These are phyloP conservation scores for Chlamydomonas sphaeroides DNA, from an alignment of 139 green algal genomes.

Conservation along the genomic window DNA sequence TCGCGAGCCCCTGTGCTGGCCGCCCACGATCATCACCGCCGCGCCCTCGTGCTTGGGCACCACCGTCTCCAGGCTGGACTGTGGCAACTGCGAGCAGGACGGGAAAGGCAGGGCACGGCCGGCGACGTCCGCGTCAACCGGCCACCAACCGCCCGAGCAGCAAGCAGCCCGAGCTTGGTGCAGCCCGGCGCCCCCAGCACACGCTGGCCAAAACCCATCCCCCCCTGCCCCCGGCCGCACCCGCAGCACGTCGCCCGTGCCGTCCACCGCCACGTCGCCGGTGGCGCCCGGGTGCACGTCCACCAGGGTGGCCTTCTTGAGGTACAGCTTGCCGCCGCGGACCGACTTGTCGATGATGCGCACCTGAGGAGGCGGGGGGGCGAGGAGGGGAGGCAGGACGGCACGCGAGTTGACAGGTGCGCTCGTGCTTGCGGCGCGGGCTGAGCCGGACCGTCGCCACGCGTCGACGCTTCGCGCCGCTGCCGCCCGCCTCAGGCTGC, in stretches of 20 bases:
- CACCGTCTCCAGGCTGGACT: conserved; percentile 82
- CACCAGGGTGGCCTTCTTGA: conserved; percentile 80
- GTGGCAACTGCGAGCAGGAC: conserved; percentile 46
- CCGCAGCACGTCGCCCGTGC: conserved; percentile 51
- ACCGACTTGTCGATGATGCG: conserved; percentile 79
- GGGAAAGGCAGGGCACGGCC: not conserved
- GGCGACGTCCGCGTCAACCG: too few relatives aligned
- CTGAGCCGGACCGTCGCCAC: too few relatives aligned
- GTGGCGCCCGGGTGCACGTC: conserved; percentile 71
- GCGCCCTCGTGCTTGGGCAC: conserved; percentile 73
- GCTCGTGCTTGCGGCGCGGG: too few relatives aligned
- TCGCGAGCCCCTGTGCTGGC: conserved; percentile 60
- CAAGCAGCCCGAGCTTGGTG: too few relatives aligned
- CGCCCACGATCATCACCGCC: conserved; percentile 72
- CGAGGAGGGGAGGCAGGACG: not conserved
- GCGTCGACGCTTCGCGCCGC: too few relatives aligned
- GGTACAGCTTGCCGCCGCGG: conserved; percentile 69
- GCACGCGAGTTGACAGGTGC: too few relatives aligned
- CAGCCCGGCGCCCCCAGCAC: too few relatives aligned
- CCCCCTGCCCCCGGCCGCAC: not conserved
- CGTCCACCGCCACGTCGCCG: conserved; percentile 76
- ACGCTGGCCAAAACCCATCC: too few relatives aligned
- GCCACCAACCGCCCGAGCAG: too few relatives aligned
- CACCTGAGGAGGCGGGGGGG: conserved; percentile 44
- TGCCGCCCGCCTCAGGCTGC: too few relatives aligned